Base-by-base conservation (phyloP, 345 rosid species). In the Odontarrhena argentea region DNA sequence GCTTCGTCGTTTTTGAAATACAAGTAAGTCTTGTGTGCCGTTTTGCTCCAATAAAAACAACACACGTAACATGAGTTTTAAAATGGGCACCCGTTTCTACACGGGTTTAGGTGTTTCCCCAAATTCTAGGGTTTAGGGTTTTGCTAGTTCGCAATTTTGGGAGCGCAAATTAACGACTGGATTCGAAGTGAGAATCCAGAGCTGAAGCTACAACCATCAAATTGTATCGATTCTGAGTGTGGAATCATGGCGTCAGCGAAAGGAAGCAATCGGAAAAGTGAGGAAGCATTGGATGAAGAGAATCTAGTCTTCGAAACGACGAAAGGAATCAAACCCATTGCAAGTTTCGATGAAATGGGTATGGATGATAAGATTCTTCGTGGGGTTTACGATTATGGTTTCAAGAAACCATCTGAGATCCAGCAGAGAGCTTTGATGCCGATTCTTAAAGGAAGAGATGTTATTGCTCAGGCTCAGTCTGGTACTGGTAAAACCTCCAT, bases 401-500 rank as follows among this genome's bases (percentile, higher is more conserved):
- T 84, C 73, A 92, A 87, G 80, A 94, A 87, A 76, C 96, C 96
- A 3, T 94, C 97, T 7, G 97, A 96, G 12, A 94, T 94, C 52
- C 99, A 94, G 40, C 96, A 91, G 78, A 81, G 96, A 46, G 97
- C 96, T 3, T 86, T 94, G 36, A 77, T 94, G 88, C 96, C 97
- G 0, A 88, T 94, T 30, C 82, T 94, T 45, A 82, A 82, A 66
- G 93, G 97, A 51, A 81, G 97, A 0, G 99, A 94, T 25, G 97
- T 91, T 24, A 94, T 94, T 41, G 97, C 99, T 11, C 97, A 94
- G 80, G 99, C 99, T 4, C 99, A 94, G 61, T 94, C 96, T 8
- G 99, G 99, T 79, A 94, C 96, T 0, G 97, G 97, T 3, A 94
- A 94, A 83, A 91, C 96, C 68, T 85, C 97, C 70, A 91, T 94